These are phyloP conservation scores for Coemansia sp. DNA, from an alignment of 371 early-diverging fungal species.

Conservation along the genomic window DNA sequence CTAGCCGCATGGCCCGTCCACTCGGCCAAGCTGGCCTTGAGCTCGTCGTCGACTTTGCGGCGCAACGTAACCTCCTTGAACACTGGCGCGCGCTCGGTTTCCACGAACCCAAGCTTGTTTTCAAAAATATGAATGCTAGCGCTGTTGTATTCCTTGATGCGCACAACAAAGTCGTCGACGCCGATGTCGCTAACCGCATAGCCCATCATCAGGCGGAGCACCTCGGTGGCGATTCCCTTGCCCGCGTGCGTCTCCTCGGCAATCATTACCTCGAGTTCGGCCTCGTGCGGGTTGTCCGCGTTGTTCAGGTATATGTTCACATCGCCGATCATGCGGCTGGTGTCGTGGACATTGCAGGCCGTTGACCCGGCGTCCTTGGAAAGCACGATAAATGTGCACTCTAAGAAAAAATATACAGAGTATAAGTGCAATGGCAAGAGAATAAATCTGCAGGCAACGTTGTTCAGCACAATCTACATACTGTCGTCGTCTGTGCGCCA, in stretches of 20 bases:
- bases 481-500: constrained; percentile 84
- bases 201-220: constrained; percentile 77
- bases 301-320: constrained; percentile 92
- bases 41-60: constrained; percentile 49
- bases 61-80: constrained; percentile 78
- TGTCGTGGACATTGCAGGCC: constrained; percentile 44
- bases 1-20: constrained; percentile 14
- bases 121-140: constrained; percentile 71
- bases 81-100: constrained; percentile 62
- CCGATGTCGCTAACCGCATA: constrained; percentile 67
- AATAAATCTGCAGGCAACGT: background rate
- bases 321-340: constrained; percentile 82
- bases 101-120: constrained; percentile 68
- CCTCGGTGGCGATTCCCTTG: constrained; percentile 70
- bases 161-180: constrained; percentile 69
- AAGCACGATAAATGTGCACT: constrained; percentile 74
- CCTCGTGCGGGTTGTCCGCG: constrained; percentile 67
- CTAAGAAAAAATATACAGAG: constrained; percentile 7
- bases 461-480: constrained; percentile 10
- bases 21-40: constrained; percentile 5
- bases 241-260: constrained; percentile 72
- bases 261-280: constrained; percentile 94
- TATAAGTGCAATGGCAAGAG: background rate
- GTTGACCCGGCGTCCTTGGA: constrained; percentile 28
- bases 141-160: constrained; percentile 73